Percentiles rank a stretch among this genome's conserved stretches.
phyloP scores from a whole-genome alignment of 352 stramenopile genomes.

The Thraustochytrium sp. region DNA sequence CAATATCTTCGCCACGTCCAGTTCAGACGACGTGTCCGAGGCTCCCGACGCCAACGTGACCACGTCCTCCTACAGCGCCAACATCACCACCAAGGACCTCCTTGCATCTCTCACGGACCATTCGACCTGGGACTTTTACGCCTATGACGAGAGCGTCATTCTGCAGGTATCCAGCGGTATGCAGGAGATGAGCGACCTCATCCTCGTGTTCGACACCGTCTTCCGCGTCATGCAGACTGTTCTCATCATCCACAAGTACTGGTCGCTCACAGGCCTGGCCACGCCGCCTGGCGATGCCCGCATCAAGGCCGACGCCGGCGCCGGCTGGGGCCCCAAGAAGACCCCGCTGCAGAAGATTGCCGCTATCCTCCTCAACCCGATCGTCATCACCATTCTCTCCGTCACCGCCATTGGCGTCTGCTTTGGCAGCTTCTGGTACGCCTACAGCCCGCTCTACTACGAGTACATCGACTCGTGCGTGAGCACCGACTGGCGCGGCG shows the following conservation, averaged over 20 bases:
- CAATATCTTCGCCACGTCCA: not conserved
- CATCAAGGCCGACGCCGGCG: not conserved
- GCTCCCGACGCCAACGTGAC: not conserved
- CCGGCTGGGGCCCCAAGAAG: constrained; percentile 18
- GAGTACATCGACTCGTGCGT: constrained; percentile 32
- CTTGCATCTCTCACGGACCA: not conserved
- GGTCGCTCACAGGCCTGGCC: not conserved
- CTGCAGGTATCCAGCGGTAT: not conserved
- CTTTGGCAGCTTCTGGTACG: constrained; percentile 15
- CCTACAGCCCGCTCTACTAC: constrained; percentile 38
- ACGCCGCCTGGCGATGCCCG: constrained; percentile 22
- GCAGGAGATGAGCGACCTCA: not conserved
- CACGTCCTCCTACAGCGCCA: too few species aligned
- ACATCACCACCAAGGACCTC: not conserved
- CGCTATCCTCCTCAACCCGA: constrained; percentile 5
- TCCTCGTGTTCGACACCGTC: constrained; percentile 28
- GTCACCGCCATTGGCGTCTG: not conserved
- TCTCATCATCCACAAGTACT: constrained; percentile 41
- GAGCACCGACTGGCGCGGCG: not conserved
- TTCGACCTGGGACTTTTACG: constrained; percentile 23
- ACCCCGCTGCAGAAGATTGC: constrained; percentile 36
- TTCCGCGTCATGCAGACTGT: constrained; percentile 28
- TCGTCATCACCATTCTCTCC: constrained; percentile 17
- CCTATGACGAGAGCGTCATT: not conserved
- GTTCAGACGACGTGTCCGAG: not conserved